Evolutionary conservation across 2,329 filamentous ascomycete genomes (phyloP), one percentile per base, ranked within the genome.

Genomic region (Fusarium sp.): DNA sequence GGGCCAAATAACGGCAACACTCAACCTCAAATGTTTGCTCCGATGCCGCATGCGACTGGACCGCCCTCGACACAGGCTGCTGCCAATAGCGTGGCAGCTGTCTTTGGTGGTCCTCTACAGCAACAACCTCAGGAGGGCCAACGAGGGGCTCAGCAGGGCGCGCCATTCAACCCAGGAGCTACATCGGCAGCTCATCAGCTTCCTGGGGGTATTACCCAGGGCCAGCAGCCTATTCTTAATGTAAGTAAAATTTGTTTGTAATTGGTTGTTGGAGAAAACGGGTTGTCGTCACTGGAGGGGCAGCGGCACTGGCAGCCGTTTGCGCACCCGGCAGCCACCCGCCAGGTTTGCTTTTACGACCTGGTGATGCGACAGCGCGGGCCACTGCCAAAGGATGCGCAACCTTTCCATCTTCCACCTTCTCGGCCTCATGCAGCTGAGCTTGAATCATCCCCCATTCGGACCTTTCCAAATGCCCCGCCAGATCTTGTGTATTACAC

Each of bases 21-120:
- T 45, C 84, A 84, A 72, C 86, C 87, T 54, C 87, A 88, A 72
- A 86, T 89, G 78, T 91, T 89, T 74, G 84, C 84, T 25, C 82
- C 86, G 73, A 82, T 88, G 78, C 67, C 85, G 71, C 82, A 87
- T 80, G 80, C 82, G 65, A 77, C 85, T 76, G 76, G 85, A 72
- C 82, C 85, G 38, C 82, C 87, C 74, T 80, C 83, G 66, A 82
- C 88, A 15, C 84, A 91, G 57, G 86, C 86, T 25, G 85, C 86
- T 24, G 85, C 90, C 32, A 88, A 83, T 65, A 87, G 87, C 16
- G 86, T 89, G 52, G 87, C 84, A 6, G 86, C 87, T 55, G 85
- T 92, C 40, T 97, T 94, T 74, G 91, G 90, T 25, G 89, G 90
- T 5, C 89, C 92, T 49, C 82, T 90, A 61, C 90, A 89, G 73